phyloP scores from a whole-genome alignment of 108 stramenopile genomes.

The Pinguiococcus pyrenoidosus region DNA sequence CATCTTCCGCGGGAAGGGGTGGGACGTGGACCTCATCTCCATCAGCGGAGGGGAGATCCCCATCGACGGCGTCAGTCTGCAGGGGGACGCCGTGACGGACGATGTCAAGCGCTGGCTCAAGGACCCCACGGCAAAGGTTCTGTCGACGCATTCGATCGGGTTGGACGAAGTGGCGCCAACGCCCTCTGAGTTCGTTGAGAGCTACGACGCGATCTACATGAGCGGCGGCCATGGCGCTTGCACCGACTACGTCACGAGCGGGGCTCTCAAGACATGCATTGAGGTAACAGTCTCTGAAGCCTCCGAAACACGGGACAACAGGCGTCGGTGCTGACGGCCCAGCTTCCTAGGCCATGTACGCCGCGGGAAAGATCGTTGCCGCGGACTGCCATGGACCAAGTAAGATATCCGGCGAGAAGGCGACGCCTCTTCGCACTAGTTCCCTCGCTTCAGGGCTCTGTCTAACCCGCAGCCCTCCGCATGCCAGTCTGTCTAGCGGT shows the following conservation, averaged over 20 bases:
- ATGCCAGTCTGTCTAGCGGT: constrained; percentile 45
- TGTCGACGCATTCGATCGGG: constrained; percentile 37
- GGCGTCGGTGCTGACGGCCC: too few relatives aligned
- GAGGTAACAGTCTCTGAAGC: too few relatives aligned
- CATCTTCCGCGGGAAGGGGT: constrained; percentile 47
- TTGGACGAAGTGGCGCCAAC: too few relatives aligned
- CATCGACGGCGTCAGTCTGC: constrained; percentile 40
- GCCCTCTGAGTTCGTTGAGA: constrained; percentile 25
- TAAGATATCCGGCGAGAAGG: too few relatives aligned
- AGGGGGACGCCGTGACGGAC: constrained; percentile 39
- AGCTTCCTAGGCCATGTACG: constrained; percentile 44
- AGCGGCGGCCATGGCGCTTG: constrained; percentile 60
- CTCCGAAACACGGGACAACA: too few relatives aligned
- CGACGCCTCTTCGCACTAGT: too few relatives aligned
- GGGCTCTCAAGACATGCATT: constrained; percentile 42
- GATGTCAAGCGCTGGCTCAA: constrained; percentile 53
- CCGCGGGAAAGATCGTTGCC: constrained; percentile 48
- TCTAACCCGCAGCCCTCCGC: too few relatives aligned
- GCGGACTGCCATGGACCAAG: constrained; percentile 63
- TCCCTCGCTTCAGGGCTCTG: too few relatives aligned
- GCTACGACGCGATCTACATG: constrained; percentile 48
- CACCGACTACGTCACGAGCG: constrained; percentile 44
- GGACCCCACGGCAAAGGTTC: constrained; percentile 47
- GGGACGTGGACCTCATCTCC: constrained; percentile 46
- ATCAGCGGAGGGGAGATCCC: constrained; percentile 53